These are phyloP conservation scores for Cercophora newfieldiana DNA, from an alignment of 495 filamentous ascomycete genomes.

Conservation along the genomic window DNA sequence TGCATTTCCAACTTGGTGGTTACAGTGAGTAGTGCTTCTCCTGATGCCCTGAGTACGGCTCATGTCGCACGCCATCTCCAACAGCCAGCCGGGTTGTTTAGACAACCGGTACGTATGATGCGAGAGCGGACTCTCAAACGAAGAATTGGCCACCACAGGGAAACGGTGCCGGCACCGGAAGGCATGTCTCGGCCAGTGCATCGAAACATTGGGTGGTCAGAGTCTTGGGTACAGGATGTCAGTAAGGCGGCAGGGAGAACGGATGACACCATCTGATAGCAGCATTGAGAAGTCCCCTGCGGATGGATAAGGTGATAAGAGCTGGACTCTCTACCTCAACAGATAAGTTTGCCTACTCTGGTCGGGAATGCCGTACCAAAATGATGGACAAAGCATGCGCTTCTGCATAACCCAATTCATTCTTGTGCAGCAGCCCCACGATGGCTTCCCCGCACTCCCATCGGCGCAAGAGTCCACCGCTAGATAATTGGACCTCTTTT, in stretches of 20 bases:
- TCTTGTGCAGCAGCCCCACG: too few species aligned
- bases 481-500: neutral
- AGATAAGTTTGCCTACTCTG: too few species aligned
- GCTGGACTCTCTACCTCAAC: too few species aligned
- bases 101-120: neutral
- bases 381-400: neutral
- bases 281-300: too few species aligned
- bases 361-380: neutral
- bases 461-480: neutral
- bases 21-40: neutral
- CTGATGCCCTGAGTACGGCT: neutral
- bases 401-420: too few species aligned
- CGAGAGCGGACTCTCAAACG: neutral
- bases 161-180: neutral
- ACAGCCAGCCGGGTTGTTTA: neutral
- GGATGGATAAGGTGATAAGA: too few species aligned
- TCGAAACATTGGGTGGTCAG: neutral
- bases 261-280: too few species aligned
- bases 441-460: neutral
- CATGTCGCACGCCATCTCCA: neutral
- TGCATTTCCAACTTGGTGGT: neutral
- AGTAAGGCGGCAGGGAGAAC: neutral
- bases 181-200: neutral
- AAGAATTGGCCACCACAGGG: neutral
- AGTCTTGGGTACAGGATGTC: neutral